Base-by-base conservation (phyloP, 176 grass and related monocot genomes). In the Melocanna baccifera region DNA sequence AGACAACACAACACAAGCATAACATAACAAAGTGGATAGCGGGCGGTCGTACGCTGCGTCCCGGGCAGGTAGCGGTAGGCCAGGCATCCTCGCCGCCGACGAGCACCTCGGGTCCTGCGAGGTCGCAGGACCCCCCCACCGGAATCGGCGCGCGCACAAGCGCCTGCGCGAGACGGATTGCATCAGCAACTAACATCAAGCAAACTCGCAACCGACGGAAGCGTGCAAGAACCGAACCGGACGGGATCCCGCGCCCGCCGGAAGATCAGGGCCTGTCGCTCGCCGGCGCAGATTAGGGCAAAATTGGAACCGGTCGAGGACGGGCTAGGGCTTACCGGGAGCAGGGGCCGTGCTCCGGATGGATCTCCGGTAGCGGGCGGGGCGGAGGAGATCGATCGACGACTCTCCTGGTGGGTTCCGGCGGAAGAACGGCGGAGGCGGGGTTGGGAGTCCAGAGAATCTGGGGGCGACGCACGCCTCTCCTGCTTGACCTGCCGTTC, bases 61-160 rank as follows among this genome's bases (percentile, higher is more conserved):
- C 62, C 73, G 36, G 50, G 73, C 37, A 79, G 75, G 87, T 22
- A 88, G 75, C 43, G 87, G 81, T 42, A 73, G 75, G 20, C 87
- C 87, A 13, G 81, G 87, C 87, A 88, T 84, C 81, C 57, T 84
- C 59, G 46, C 28, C 18, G 75, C 36, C 58, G 55, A 47, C 12
- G 40, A 86, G 12, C 75, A 19, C 66, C 66, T 84, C 40, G n/a
- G 47, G 36, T 9, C n/a, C 62, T 30, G 82, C n/a, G n/a, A 19
- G 43, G 19, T 51, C 62, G 61, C 61, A 47, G 43, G 22, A 59
- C 34, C 57, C 57, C 57, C 57, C n/a, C 57, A 26, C 57, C n/a
- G 57, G 57, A 61, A 61, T 25, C 57, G 9, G n/a, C 57, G n/a
- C 57, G 57, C 23, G 22, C 4, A 12, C 57, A 61, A 25, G 57